Base-by-base conservation (phyloP, 2,329 filamentous ascomycete species). In the Tolypocladium cylindrosporum region DNA sequence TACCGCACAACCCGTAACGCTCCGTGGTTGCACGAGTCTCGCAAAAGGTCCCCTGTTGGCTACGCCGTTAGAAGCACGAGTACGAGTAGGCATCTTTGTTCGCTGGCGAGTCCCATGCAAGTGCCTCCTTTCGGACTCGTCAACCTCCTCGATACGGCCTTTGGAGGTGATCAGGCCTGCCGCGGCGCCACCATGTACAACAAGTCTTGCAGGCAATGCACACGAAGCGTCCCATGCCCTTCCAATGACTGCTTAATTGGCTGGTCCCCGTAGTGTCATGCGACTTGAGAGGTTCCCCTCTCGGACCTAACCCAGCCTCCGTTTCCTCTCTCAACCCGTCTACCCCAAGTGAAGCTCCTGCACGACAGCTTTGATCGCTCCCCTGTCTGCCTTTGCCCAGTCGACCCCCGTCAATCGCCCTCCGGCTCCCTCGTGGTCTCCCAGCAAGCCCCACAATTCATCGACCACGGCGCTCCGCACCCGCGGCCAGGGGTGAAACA, bases 401-500 rank as follows among this genome's bases (percentile, higher is more conserved):
- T 87, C 82, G 14, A 82, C 72, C 6, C 82, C 74, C 65, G 78
- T 77, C 61, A 85, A 66, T 56, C 63, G 68, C 58, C 69, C 64
- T 21, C 64, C 69, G 62, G 61, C 55, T 66, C 64, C 16, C 63
- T 67, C 69, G 8, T 63, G 61, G 37, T 68, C 68, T 9, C 67
- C 68, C 37, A 74, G 62, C 58, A 80, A 63, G 21, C 69, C 73
- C 81, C 80, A 87, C 40, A 87, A 68, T 70, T 84, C 82, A 63
- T 88, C 85, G 5, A 84, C 78, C 19, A 83, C 84, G 52, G 77
- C 69, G 60, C 72, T 80, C 60, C 86, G 74, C 64, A 95, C 85
- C 66, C 83, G 82, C 7, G 92, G 91, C 78, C 90, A 96, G 1
- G 90, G 90, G 75, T 96, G 93, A 58, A 84, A 72, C 61, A 96